Base-by-base conservation (phyloP, 2,329 filamentous ascomycete species). In the Periconia macrospinosa region DNA sequence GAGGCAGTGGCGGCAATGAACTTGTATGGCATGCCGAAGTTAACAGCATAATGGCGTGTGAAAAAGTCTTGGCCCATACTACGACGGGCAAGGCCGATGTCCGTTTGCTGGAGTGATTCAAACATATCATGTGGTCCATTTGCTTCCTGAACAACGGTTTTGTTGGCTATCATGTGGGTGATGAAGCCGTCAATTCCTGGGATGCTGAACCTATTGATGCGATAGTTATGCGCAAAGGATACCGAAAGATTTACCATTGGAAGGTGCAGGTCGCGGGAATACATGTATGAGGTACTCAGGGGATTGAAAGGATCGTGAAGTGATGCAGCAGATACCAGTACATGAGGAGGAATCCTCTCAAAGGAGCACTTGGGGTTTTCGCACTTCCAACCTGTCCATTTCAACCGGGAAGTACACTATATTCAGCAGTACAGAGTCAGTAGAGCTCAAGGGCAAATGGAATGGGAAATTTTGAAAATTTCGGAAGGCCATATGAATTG, bases 21-120 rank as follows among this genome's bases (percentile, higher is more conserved):
- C 50, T 89, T 88, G 68, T 89, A 90, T 0, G 81, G 80, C 55
- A 86, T 86, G 1, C 86, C 86, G 57, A 78, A 84, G 56, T 86
- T 86, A 30, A 78, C 76, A 2, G 74, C 69, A 54, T 82, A 86
- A 48, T 85, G 81, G 0, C 79, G 74, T 1, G 79, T 83, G 3
- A 83, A 66, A 5, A 62, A 55, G 13, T 52, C 49, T 18, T 52
- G 56, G 10, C 52, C 51, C 3, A 68, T 45, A 1, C 33, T 50
- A 0, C 57, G 57, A 5, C 70, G 52, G 30, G 19, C 53, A 2
- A 74, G 55, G n/a, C 63, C 75, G 33, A 78, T 70, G 40, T 80
- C 72, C 30, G 65, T 61, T 44, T 57, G 54, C 56, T 79, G 76
- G 23, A 81, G 63, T 35, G 74, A 71, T 48, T 73, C 61, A 56